phyloP scores from a whole-genome alignment of 768 basidiomycete species.

The Phanerochaete carnosa region DNA sequence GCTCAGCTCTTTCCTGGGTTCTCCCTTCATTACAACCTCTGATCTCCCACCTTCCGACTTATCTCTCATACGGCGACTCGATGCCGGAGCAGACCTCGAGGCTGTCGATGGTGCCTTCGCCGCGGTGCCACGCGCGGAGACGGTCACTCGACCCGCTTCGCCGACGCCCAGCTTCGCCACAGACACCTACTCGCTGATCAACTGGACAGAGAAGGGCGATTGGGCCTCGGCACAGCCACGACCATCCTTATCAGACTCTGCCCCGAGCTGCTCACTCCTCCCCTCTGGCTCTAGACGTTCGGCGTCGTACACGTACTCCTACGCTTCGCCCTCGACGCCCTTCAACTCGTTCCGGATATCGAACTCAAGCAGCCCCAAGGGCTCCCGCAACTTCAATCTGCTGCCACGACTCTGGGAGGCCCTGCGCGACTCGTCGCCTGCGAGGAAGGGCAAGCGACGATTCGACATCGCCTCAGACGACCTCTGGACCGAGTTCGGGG shows the following conservation, averaged over 20 bases:
- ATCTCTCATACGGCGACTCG: not conserved
- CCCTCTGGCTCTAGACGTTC: slow-evolving; percentile 19
- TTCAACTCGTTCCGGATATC: slow-evolving; percentile 14
- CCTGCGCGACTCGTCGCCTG: slow-evolving; percentile 33
- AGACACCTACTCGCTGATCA: slow-evolving; percentile 44
- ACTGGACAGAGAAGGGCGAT: slow-evolving; percentile 28
- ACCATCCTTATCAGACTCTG: slow-evolving; percentile 30
- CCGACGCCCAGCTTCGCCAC: slow-evolving; percentile 38
- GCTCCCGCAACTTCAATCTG: slow-evolving; percentile 27
- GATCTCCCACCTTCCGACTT: slow-evolving; percentile 22
- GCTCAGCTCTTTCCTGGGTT: slow-evolving; percentile 33
- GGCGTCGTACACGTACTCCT: slow-evolving; percentile 10
- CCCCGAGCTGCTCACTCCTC: slow-evolving; percentile 29
- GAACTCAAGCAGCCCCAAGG: slow-evolving; percentile 15
- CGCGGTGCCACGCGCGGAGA: slow-evolving; percentile 24
- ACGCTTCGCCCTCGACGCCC: slow-evolving; percentile 12
- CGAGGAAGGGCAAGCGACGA: slow-evolving; percentile 31
- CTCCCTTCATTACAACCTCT: slow-evolving; percentile 28
- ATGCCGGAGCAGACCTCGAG: slow-evolving; percentile 13
- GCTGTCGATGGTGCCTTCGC: slow-evolving; percentile 25
- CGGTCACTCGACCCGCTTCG: slow-evolving; percentile 39
- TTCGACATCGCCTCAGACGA: slow-evolving; percentile 11
- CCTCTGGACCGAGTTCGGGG: slow-evolving; percentile 18
- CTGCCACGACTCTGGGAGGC: slow-evolving; percentile 40
- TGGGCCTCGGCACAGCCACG: slow-evolving; percentile 11